Evolutionary conservation across 1,284 basidiomycete genomes (phyloP), one percentile per base, ranked within the genome.

Genomic region (Cryptococcus sp.): DNA sequence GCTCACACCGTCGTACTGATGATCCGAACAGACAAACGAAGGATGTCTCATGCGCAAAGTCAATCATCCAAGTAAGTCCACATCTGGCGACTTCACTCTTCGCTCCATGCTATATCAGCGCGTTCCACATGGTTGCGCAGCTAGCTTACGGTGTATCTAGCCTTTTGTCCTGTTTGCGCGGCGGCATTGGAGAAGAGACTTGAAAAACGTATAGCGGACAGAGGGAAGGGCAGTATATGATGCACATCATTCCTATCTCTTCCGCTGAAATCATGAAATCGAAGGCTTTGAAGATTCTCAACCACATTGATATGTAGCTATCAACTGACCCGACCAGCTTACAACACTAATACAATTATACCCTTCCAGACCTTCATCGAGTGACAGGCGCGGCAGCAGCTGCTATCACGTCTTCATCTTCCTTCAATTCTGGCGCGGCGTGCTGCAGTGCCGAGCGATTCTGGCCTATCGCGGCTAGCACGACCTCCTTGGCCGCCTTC

Each of bases 1-100:
- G 6, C 11, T 25, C 16, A n/a, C 19, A 39, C 23, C 46, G 38
- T 44, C 16, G 22, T 11, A 17, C 19, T 22, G 50, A 50, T 2
- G 26, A 15, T 25, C 26, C 23, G 3, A 19, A 46, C 15, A 76
- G 39, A 91, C 89, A 3, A 90, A 91, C 67, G 87, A 90, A 66
- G 87, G 85, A 68, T 92, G 90, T 69, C 83, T 92, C 52, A 92
- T 93, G 90, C 86, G 90, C 29, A 80, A 81, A 48, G 86, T 90
- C 49, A 86, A 69, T 23, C 60, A 72, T 51, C 70, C 72, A 0
- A 59, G 73, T 74, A 53, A 57, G 74, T 66, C 16, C 6, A 16
- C 16, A 13, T 13, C 16, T 45, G 26, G 7, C 29, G 13, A 13
- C 29, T 34, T 34, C 29, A 5, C 4, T 29, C 22, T 22, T 37